phyloP scores from a whole-genome alignment of 148 eudicot species.

The Fagopyrum tataricum region DNA sequence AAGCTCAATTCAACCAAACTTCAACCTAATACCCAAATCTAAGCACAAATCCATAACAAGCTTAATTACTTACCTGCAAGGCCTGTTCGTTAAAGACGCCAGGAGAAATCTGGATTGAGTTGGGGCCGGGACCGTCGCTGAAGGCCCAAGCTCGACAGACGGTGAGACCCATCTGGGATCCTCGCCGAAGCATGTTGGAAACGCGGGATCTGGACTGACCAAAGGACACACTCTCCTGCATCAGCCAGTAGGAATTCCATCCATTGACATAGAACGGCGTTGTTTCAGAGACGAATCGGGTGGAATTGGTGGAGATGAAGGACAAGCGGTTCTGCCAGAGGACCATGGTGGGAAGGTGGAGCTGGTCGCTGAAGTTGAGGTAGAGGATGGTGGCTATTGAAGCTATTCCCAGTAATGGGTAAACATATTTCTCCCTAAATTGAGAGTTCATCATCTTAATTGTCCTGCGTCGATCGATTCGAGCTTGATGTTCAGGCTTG shows the following conservation, averaged over 20 bases:
- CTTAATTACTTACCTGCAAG: slow-evolving; percentile 25
- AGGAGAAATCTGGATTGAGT: slow-evolving; percentile 44
- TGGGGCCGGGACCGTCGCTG: slow-evolving; percentile 45
- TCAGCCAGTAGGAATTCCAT: slow-evolving; percentile 56
- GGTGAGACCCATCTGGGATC: slow-evolving; percentile 42
- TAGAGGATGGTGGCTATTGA: slow-evolving; percentile 20
- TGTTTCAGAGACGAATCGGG: slow-evolving; percentile 17
- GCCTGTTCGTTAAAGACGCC: slow-evolving; percentile 38
- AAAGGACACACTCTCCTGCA: slow-evolving; percentile 29
- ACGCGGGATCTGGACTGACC: slow-evolving; percentile 25
- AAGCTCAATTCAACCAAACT: background rate
- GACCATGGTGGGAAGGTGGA: slow-evolving; percentile 15
- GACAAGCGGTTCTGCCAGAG: slow-evolving; percentile 30
- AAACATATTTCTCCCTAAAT: slow-evolving; percentile 20
- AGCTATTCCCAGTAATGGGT: slow-evolving; percentile 24
- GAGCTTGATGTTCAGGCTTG: background rate
- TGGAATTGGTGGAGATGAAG: slow-evolving; percentile 26
- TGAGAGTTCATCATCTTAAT: slow-evolving; percentile 2
- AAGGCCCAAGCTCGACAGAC: slow-evolving; percentile 62
- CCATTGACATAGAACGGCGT: slow-evolving; percentile 37
- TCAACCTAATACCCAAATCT: background rate
- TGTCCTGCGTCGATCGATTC: background rate
- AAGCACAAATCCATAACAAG: background rate
- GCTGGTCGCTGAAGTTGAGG: slow-evolving; percentile 25
- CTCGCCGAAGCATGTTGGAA: slow-evolving; percentile 35